phyloP scores from a whole-genome alignment of 495 filamentous ascomycete species.

The Tuber aestivum region DNA sequence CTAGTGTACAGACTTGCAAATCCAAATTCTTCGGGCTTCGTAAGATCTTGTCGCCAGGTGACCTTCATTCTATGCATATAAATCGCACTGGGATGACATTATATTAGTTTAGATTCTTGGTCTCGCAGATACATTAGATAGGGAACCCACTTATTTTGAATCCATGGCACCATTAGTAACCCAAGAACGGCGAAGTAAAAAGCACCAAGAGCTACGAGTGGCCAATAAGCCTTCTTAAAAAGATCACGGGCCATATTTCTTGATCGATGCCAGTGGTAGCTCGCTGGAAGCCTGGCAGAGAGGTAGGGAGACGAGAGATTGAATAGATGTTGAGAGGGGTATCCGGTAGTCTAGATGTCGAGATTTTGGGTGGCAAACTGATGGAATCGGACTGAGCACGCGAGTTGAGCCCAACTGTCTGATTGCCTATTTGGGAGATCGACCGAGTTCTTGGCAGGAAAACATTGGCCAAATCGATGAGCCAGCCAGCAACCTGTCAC shows the following conservation, averaged over 20 bases:
- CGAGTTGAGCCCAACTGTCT: neutral
- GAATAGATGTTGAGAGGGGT: neutral
- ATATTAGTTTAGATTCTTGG: conserved; percentile 6
- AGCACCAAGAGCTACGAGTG: conserved; percentile 50
- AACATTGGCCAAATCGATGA: neutral
- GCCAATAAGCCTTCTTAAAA: conserved; percentile 57
- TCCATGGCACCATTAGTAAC: conserved; percentile 48
- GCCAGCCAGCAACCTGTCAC: neutral
- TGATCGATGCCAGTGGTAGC: neutral
- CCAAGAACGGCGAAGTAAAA: conserved; percentile 51
- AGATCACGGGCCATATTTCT: conserved; percentile 44
- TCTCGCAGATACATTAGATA: neutral
- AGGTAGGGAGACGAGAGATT: neutral
- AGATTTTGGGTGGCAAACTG: neutral
- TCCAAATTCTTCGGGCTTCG: conserved; percentile 62
- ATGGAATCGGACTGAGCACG: neutral
- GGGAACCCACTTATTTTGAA: conserved; percentile 51
- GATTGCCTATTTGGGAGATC: neutral
- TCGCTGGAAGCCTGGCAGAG: neutral
- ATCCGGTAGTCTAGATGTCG: neutral
- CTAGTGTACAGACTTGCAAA: conserved; percentile 54
- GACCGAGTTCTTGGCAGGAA: neutral
- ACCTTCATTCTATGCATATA: conserved; percentile 61
- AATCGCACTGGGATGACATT: conserved; percentile 48
- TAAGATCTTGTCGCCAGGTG: conserved; percentile 54